Conservation (phyloP, 192 early-diverging fungal genomes). For the Dissophora ornata region DNA sequence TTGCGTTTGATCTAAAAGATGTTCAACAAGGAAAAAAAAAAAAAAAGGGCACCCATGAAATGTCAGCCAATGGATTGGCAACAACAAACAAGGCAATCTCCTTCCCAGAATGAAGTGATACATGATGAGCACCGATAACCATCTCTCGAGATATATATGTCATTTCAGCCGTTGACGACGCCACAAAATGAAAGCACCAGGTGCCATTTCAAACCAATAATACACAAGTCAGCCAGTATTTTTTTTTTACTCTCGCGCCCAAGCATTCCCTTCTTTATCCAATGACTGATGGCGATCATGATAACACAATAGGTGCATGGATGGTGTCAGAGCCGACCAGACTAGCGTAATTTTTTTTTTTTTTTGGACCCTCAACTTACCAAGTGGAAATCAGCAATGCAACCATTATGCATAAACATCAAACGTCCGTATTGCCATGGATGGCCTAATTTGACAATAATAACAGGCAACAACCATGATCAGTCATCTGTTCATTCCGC, state of each 20-base stretch:
- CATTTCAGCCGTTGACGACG: too few species aligned
- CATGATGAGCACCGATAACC: too few species aligned
- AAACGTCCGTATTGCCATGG: conserved; percentile 76
- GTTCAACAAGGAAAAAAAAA: background rate
- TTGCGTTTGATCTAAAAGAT: conserved; percentile 71
- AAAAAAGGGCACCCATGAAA: background rate
- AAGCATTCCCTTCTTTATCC: background rate
- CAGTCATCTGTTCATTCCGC: too few species aligned
- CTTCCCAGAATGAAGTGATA: too few species aligned
- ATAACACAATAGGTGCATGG: conserved; percentile 26
- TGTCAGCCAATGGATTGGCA: too few species aligned
- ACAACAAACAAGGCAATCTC: too few species aligned
- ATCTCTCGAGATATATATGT: too few species aligned
- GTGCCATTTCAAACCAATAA: too few species aligned
- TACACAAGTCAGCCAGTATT: background rate
- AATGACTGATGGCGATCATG: too few species aligned
- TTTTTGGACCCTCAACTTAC: conserved; percentile 58
- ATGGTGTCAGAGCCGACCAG: conserved; percentile 32
- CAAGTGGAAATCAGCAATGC: conserved; percentile 72
- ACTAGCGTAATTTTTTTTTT: conserved; percentile 38
- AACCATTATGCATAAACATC: conserved; percentile 89
- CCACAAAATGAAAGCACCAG: too few species aligned
- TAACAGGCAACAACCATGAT: too few species aligned
- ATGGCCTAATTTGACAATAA: conserved; percentile 60
- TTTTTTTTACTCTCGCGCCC: background rate